Base-by-base conservation (phyloP, 1,284 basidiomycete species). In the Microbotryum violaceum region DNA sequence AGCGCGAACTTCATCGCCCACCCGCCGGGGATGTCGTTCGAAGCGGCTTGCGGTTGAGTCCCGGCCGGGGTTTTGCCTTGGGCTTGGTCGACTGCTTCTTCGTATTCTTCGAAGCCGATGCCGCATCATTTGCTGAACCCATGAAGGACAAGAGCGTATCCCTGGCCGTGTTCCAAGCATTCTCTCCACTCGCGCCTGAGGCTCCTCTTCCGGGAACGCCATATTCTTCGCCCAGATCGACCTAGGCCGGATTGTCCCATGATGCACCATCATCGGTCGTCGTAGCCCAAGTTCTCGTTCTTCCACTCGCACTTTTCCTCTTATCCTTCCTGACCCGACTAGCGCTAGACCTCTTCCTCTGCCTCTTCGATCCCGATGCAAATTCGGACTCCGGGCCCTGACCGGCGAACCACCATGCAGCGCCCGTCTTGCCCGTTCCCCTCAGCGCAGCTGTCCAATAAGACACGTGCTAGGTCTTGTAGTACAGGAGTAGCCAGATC, bases 391-490 rank as follows among this genome's bases (percentile, higher is more conserved):
- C 23, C 5, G n/a, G n/a, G n/a, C 29, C 49, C 20, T 6, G 8
- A 27, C 55, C 60, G 10, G 61, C 60, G 10, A 63, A 50, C 51
- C 59, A 66, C 53, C 59, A 66, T 5, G 27, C 12, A 1, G 44
- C 54, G 21, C 61, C 61, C n/a, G 31, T 46, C 29, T 52, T 50
- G 6, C 64, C 64, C n/a, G n/a, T n/a, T n/a, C n/a, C n/a, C n/a
- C n/a, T n/a, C n/a, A n/a, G n/a, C n/a, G n/a, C n/a, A n/a, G n/a
- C n/a, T n/a, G n/a, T n/a, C n/a, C n/a, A n/a, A n/a, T n/a, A n/a
- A n/a, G n/a, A n/a, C n/a, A n/a, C n/a, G n/a, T n/a, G n/a, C n/a
- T n/a, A n/a, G n/a, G n/a, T n/a, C n/a, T n/a, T n/a, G n/a, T n/a
- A n/a, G n/a, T n/a, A n/a, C n/a, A n/a, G n/a, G n/a, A n/a, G n/a